Evolutionary conservation across 805 yeast species (phyloP).

Genomic region (Candida insectalens): DNA sequence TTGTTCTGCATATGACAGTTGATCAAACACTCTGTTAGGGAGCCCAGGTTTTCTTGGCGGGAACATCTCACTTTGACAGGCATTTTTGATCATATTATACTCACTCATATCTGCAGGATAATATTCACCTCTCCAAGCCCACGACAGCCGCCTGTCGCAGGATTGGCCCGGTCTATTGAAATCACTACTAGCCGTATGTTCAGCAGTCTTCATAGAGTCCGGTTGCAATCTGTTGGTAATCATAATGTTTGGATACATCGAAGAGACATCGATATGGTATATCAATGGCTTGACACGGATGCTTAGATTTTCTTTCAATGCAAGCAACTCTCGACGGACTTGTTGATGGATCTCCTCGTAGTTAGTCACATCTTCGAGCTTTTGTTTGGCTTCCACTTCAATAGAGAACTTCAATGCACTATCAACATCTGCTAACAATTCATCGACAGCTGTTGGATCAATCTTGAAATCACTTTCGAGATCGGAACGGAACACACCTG

Average conservation of each 20-base stretch:
- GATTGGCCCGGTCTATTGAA: conserved; percentile 90
- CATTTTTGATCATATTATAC: conserved; percentile 79
- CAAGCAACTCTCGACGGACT: conserved; percentile 46
- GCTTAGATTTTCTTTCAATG: conserved; percentile 48
- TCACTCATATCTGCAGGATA: conserved; percentile 88
- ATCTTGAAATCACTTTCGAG: conserved; percentile 64
- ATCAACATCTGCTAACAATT: conserved; percentile 61
- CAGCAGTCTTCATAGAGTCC: conserved; percentile 91
- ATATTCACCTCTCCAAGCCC: conserved; percentile 99
- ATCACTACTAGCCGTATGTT: conserved; percentile 96
- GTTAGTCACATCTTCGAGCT: conserved; percentile 69
- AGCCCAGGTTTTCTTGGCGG: conserved; percentile 50
- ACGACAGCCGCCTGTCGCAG: conserved; percentile 84
- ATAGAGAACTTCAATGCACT: conserved; percentile 75
- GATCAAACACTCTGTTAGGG: conserved; percentile 61
- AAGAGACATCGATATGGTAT: conserved; percentile 97
- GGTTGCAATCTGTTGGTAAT: conserved; percentile 95
- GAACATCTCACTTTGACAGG: conserved; percentile 69
- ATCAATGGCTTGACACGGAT: conserved; percentile 77
- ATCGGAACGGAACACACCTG: conserved; percentile 95
- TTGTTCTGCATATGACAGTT: conserved; percentile 69
- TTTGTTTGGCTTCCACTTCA: conserved; percentile 68
- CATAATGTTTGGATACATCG: conserved; percentile 99
- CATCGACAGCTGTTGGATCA: conserved; percentile 78
- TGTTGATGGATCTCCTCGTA: conserved; percentile 62